Evolutionary conservation across 352 stramenopile genomes (phyloP), one percentile per base, ranked within the genome.

Genomic region (Stramenopiles sp.): DNA sequence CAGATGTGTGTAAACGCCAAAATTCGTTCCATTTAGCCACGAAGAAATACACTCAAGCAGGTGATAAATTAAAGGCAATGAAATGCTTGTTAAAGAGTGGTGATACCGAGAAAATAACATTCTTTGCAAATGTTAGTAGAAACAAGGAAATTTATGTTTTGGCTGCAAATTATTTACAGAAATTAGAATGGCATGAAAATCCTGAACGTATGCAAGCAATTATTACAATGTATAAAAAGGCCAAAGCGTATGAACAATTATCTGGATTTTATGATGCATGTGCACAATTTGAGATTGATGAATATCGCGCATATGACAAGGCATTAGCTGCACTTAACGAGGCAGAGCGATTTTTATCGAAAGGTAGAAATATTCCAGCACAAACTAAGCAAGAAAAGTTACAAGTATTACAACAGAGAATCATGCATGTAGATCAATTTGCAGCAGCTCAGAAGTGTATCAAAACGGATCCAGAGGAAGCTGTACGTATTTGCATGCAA

Each of bases 31-130:
- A 95, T 76, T 81, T 97, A 32, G 93, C 93, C 23, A 96, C 90
- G 33, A 97, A 97, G 80, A 97, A 97, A 79, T 98, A 97, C 83
- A 97, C 93, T 0, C 90, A 97, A 81, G 92, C 92, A 0, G 92
- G 92, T 13, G 88, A 96, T 78, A 92, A 92, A 27, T 82, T 95
- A 29, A 90, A 93, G 78, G 93, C 92, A 20, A 95, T 98, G 86
- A 97, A 97, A 82, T 97, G 93, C 80, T 83, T 98, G 78, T 85
- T 98, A 77, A 95, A 95, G 83, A 94, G 88, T 20, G 93, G 93
- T 23, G 92, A 98, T 82, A 97, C 90, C 27, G 93, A 97, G 81
- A 95, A 94, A 76, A 89, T 92, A n/a, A 90, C 97, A 33, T 95
- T 95, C 83, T 98, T 97, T 80, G 92, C 93, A 43, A 95, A 91